Evolutionary conservation across 306 rosid genomes (phyloP).

Genomic region (Astragalus glycyphyllos): DNA sequence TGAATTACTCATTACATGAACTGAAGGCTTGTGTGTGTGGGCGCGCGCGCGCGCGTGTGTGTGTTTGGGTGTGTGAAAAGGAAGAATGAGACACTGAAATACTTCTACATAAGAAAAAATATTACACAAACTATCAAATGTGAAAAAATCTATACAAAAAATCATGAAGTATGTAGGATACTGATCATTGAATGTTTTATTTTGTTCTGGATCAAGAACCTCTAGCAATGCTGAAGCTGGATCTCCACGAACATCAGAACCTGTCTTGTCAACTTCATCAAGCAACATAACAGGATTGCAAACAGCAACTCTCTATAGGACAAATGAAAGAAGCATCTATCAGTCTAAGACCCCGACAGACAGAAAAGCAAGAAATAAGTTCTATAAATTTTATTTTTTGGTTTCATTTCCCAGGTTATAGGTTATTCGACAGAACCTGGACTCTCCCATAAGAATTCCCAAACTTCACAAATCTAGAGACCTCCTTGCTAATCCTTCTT

Average conservation of each 20-base stretch:
- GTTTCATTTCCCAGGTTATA: slow-evolving; percentile 1
- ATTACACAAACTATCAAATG: slow-evolving; percentile 14
- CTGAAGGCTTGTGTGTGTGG: not conserved
- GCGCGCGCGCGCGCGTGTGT: not conserved
- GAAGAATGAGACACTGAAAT: not conserved
- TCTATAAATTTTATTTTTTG: slow-evolving; percentile 26
- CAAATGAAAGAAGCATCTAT: slow-evolving; percentile 38
- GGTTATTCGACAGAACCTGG: not conserved
- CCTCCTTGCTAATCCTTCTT: too few species aligned
- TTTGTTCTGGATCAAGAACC: slow-evolving; percentile 99
- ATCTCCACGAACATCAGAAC: slow-evolving; percentile 98
- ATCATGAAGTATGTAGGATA: slow-evolving; percentile 66
- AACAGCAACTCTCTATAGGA: slow-evolving; percentile 75
- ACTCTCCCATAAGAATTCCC: not conserved
- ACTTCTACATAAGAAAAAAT: slow-evolving; percentile 6
- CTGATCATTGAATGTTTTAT: slow-evolving; percentile 95
- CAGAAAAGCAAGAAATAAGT: not conserved
- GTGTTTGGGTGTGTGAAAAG: slow-evolving; percentile 14
- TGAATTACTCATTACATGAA: slow-evolving; percentile 24
- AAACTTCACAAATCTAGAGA: not conserved
- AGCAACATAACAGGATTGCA: slow-evolving; percentile 98
- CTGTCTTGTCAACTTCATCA: slow-evolving; percentile 99
- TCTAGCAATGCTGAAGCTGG: slow-evolving; percentile 97
- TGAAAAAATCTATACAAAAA: slow-evolving; percentile 11
- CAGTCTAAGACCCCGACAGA: slow-evolving; percentile 20